phyloP scores from a whole-genome alignment of 2,329 filamentous ascomycete species.

The Metarhizium album region DNA sequence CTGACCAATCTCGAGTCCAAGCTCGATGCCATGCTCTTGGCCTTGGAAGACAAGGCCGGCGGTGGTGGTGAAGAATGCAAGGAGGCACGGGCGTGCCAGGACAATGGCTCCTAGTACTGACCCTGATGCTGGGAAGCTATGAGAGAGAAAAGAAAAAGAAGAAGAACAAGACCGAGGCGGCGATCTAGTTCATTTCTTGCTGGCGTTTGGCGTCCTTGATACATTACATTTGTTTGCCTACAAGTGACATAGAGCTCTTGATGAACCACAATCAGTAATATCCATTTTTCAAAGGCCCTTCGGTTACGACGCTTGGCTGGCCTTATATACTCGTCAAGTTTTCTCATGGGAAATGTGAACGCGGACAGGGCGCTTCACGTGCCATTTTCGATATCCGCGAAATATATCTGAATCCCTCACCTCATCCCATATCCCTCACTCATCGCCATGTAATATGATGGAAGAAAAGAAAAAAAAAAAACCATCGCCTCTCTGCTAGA shows the following conservation, averaged over 20 bases:
- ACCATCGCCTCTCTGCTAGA: background rate
- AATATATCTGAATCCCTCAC: background rate
- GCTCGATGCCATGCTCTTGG: conserved; percentile 43
- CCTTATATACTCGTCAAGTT: background rate
- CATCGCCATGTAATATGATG: background rate
- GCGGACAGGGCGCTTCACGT: background rate
- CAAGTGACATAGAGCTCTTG: too few species aligned
- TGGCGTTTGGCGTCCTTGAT: too few species aligned
- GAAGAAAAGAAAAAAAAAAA: background rate
- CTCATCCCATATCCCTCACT: background rate
- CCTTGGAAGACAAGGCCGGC: conserved; percentile 25
- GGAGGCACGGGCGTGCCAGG: background rate
- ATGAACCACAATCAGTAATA: too few species aligned
- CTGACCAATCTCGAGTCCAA: conserved; percentile 41
- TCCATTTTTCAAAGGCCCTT: too few species aligned
- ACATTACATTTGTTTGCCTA: too few species aligned
- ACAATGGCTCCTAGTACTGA: background rate
- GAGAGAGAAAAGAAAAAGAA: too few species aligned
- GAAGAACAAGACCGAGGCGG: too few species aligned
- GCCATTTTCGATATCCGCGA: conserved; percentile 2
- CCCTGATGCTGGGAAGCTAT: background rate
- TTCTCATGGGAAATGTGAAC: background rate
- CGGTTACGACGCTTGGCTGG: too few species aligned
- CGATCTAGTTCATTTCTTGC: too few species aligned
- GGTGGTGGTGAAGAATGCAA: background rate